Evolutionary conservation across 331 rosid genomes (phyloP).

Genomic region (Erythrophleum ivorense): DNA sequence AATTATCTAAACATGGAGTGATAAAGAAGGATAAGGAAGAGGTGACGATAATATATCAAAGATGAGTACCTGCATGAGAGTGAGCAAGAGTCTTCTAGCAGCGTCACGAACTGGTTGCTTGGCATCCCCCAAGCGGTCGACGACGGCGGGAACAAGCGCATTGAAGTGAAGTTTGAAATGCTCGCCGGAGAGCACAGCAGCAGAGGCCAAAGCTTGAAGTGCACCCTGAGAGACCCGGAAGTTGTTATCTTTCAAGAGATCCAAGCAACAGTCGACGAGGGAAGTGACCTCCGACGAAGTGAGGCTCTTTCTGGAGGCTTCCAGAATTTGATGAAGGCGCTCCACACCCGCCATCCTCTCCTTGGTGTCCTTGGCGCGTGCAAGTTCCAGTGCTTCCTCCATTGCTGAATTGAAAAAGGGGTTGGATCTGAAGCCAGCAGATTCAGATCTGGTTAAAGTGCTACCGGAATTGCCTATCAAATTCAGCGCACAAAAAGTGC

Average conservation of each 20-base stretch:
- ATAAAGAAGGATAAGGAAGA: not conserved
- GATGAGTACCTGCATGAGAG: conserved; percentile 87
- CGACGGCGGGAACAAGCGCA: conserved; percentile 94
- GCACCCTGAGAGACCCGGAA: conserved; percentile 96
- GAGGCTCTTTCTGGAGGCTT: conserved; percentile 86
- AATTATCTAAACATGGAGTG: not conserved
- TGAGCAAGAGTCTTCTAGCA: conserved; percentile 86
- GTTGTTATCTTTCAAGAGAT: conserved; percentile 95
- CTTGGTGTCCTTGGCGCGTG: conserved; percentile 96
- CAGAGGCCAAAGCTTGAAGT: conserved; percentile 93
- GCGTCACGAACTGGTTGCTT: conserved; percentile 99
- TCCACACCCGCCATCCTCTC: conserved; percentile 99
- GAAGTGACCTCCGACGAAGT: conserved; percentile 77
- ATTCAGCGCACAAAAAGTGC: conserved; percentile 27
- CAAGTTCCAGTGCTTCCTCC: conserved; percentile 99
- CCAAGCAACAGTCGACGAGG: conserved; percentile 87
- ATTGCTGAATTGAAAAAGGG: conserved; percentile 41
- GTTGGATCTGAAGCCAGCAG: conserved; percentile 62
- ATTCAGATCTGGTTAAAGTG: conserved; percentile 63
- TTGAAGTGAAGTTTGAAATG: conserved; percentile 94
- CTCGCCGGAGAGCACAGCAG: conserved; percentile 95
- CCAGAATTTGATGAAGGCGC: conserved; percentile 87
- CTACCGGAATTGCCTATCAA: not conserved
- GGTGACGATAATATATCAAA: not conserved
- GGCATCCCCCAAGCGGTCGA: conserved; percentile 91